Evolutionary conservation across 1,284 basidiomycete species (phyloP).

Genomic region (Irpex rosettiformis): DNA sequence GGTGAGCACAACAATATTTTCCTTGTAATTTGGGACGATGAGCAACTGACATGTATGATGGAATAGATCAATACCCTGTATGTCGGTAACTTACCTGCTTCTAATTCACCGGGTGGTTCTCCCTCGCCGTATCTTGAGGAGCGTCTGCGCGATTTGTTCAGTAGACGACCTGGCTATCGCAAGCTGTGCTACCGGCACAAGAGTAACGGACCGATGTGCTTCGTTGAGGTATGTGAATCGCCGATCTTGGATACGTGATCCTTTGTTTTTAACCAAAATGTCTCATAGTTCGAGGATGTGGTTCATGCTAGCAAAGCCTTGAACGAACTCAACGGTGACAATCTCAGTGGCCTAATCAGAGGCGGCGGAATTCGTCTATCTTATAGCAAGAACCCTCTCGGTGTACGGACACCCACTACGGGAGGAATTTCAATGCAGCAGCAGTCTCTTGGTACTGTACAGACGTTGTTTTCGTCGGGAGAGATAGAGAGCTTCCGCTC

Average conservation of each 20-base stretch:
- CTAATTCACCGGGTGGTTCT: constrained; percentile 59
- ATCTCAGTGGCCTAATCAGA: constrained; percentile 86
- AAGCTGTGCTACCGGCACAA: constrained; percentile 95
- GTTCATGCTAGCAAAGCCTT: constrained; percentile 80
- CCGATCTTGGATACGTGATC: constrained; percentile 4
- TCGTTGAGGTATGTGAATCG: constrained; percentile 85
- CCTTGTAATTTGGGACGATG: not conserved
- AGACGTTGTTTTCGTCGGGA: constrained; percentile 22
- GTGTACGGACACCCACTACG: constrained; percentile 75
- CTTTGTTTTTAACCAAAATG: constrained; percentile 13
- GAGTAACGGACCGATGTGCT: constrained; percentile 96
- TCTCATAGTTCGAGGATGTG: constrained; percentile 84
- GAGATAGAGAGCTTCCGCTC: constrained; percentile 32
- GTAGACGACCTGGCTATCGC: constrained; percentile 77
- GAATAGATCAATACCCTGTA: constrained; percentile 88
- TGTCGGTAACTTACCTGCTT: constrained; percentile 88
- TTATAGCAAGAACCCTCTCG: constrained; percentile 94
- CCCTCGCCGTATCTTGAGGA: constrained; percentile 83
- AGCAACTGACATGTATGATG: constrained; percentile 5
- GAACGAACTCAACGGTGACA: constrained; percentile 89
- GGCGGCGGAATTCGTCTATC: constrained; percentile 93
- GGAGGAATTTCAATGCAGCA: constrained; percentile 44
- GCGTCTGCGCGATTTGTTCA: constrained; percentile 79
- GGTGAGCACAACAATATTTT: constrained; percentile 36
- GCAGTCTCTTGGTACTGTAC: constrained; percentile 23